These are phyloP conservation scores for Crucihimalaya himalaica DNA, from an alignment of 345 rosid genomes.

Conservation along the genomic window DNA sequence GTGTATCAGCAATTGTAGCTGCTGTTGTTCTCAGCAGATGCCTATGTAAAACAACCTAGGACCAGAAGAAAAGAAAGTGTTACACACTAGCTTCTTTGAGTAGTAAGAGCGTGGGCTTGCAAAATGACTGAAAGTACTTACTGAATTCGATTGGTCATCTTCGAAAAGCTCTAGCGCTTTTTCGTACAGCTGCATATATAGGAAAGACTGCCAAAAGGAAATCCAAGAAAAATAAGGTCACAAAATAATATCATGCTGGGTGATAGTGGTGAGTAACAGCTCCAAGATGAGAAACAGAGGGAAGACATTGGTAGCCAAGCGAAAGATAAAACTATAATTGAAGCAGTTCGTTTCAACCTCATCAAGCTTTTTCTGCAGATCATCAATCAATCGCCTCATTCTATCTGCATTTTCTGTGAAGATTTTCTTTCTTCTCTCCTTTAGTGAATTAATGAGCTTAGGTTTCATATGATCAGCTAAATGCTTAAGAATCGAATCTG, in stretches of 20 bases:
- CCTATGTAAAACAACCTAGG: slow-evolving; percentile 83
- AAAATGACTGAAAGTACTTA: slow-evolving; percentile 49
- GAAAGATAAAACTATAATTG: slow-evolving; percentile 26
- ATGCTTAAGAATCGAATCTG: slow-evolving; percentile 56
- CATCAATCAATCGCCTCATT: slow-evolving; percentile 71
- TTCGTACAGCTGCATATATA: slow-evolving; percentile 89
- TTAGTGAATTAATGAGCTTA: slow-evolving; percentile 68
- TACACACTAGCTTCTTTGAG: background rate
- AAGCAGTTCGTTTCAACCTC: slow-evolving; percentile 59
- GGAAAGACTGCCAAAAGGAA: slow-evolving; percentile 65
- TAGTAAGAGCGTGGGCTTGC: background rate
- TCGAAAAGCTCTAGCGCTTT: slow-evolving; percentile 88
- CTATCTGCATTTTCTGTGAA: slow-evolving; percentile 86
- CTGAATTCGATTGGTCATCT: slow-evolving; percentile 85
- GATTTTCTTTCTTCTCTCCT: slow-evolving; percentile 81
- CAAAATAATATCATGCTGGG: slow-evolving; percentile 13
- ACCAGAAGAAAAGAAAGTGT: slow-evolving; percentile 20
- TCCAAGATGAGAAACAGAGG: slow-evolving; percentile 24
- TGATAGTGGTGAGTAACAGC: slow-evolving; percentile 9
- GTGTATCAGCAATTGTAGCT: slow-evolving; percentile 66
- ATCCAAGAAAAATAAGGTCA: slow-evolving; percentile 11
- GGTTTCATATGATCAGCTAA: slow-evolving; percentile 77
- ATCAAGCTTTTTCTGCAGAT: slow-evolving; percentile 86
- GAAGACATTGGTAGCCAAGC: slow-evolving; percentile 6
- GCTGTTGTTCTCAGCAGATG: slow-evolving; percentile 86